Evolutionary conservation across 169 alveolate species (phyloP), one percentile per base, ranked within the genome.

Genomic region (Eimeria sp.): DNA sequence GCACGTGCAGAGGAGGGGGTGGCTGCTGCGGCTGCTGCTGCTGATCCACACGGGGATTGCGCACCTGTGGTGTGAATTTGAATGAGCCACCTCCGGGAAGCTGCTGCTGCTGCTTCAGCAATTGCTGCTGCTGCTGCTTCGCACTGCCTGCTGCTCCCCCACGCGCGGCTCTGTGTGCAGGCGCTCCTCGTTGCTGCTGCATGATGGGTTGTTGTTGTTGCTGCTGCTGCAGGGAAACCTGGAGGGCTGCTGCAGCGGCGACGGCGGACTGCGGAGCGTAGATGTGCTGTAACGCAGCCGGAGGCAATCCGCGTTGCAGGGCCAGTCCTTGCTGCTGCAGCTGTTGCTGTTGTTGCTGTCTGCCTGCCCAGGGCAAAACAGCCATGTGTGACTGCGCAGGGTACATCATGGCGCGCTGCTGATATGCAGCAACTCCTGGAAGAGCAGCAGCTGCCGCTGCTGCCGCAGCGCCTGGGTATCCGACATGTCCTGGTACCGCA

Each of bases 61-160:
- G 90, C 70, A 89, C 97, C 54, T 95, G 97, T 43, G 97, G 89
- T 25, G 97, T 95, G 87, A 95, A 95, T 54, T 89, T 95, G 83
- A 89, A 95, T 73, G 87, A 78, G 88, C 94, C 95, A 58, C 91
- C 91, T 65, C 83, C 88, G 1, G 87, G 95, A 83, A 83, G 67
- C 76, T 93, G 96, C 95, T 94, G 95, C 93, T 93, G 63, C 63
- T 54, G 63, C 63, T 54, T 54, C 63, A 54, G 18, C 63, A 54
- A 54, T 3, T 54, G 63, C 4, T 54, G 63, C 63, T 54, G 63
- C 63, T 54, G 63, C 63, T 54, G 63, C 63, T 54, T 54, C 2
- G 96, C 95, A 80, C 49, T 88, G 90, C 49, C 91, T 91, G 40
- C 91, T 0, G 90, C 95, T 16, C 95, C 95, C 65, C 95, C 83